Evolutionary conservation across 2,329 filamentous ascomycete species (phyloP).

Genomic region (Zasmidium cellare): DNA sequence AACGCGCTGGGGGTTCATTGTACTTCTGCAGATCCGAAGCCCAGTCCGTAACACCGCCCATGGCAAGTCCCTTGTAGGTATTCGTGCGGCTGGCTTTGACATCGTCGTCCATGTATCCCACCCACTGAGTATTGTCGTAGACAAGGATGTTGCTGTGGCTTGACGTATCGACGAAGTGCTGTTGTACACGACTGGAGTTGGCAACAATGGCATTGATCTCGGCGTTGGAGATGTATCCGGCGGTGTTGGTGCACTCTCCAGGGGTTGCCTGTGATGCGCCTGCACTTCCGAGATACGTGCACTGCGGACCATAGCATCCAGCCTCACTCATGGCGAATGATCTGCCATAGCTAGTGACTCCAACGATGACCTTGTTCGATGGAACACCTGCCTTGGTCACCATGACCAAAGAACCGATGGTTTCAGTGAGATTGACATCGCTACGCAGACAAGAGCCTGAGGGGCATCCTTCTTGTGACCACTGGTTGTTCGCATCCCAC

Average conservation of each 20-base stretch:
- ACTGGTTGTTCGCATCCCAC: not conserved
- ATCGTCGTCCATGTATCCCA: slow-evolving; percentile 25
- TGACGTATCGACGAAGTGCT: not conserved
- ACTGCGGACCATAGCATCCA: slow-evolving; percentile 28
- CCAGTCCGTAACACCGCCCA: slow-evolving; percentile 39
- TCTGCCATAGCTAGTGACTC: slow-evolving; percentile 37
- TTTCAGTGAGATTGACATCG: slow-evolving; percentile 32
- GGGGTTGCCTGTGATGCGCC: not conserved
- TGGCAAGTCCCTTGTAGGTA: slow-evolving; percentile 30
- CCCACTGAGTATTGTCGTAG: slow-evolving; percentile 23
- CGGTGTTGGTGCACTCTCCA: slow-evolving; percentile 32
- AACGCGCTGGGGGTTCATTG: not conserved
- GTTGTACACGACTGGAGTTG: not conserved
- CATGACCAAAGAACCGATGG: slow-evolving; percentile 14
- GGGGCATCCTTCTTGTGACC: slow-evolving; percentile 22
- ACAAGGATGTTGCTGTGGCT: slow-evolving; percentile 11
- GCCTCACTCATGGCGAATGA: slow-evolving; percentile 40
- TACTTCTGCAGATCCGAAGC: slow-evolving; percentile 32
- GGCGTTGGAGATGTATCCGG: slow-evolving; percentile 37
- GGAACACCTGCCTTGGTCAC: slow-evolving; percentile 19
- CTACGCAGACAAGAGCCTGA: slow-evolving; percentile 33
- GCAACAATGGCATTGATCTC: slow-evolving; percentile 35
- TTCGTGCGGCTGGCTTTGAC: slow-evolving; percentile 26
- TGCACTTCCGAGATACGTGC: slow-evolving; percentile 22
- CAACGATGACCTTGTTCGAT: slow-evolving; percentile 35